Percentiles rank a stretch among this genome's conserved stretches.
Evolutionary conservation across 768 basidiomycete genomes (phyloP).

Genomic region (Trametes gibbosa): DNA sequence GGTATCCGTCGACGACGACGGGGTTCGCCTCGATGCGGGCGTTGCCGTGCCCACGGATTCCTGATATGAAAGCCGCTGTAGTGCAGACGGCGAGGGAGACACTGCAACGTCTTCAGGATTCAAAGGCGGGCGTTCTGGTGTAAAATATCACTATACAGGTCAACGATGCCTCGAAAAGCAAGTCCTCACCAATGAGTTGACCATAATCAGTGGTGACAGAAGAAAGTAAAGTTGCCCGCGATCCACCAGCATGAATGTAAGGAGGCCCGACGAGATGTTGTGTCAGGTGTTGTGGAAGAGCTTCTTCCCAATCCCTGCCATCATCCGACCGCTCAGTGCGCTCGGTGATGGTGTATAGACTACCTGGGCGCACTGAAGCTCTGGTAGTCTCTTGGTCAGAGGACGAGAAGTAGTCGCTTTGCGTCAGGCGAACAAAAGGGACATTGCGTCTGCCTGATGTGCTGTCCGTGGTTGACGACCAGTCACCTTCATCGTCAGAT

Average conservation of each 20-base stretch:
- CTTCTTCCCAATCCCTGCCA: slow-evolving; percentile 12
- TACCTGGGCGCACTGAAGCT: slow-evolving; percentile 21
- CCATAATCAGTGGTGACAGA: slow-evolving; percentile 58
- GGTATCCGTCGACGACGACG: slow-evolving; percentile 22
- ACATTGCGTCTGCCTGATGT: slow-evolving; percentile 21
- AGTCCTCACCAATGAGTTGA: slow-evolving; percentile 50
- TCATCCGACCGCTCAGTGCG: slow-evolving; percentile 57
- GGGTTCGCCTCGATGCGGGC: slow-evolving; percentile 33
- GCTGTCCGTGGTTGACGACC: slow-evolving; percentile 9
- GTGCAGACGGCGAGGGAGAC: slow-evolving; percentile 66
- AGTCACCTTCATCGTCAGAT: slow-evolving; percentile 12
- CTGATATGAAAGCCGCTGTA: slow-evolving; percentile 56
- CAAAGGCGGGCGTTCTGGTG: slow-evolving; percentile 18
- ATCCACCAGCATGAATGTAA: slow-evolving; percentile 1
- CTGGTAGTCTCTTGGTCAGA: slow-evolving; percentile 14
- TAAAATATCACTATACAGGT: not conserved
- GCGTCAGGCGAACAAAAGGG: slow-evolving; percentile 21
- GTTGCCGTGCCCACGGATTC: slow-evolving; percentile 58
- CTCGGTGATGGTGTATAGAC: slow-evolving; percentile 66
- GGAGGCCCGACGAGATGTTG: not conserved
- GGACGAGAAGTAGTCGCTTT: slow-evolving; percentile 18
- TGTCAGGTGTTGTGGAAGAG: not conserved
- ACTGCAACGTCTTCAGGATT: slow-evolving; percentile 61
- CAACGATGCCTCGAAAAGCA: not conserved
- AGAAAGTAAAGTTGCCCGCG: slow-evolving; percentile 38